phyloP scores from a whole-genome alignment of 352 stramenopile genomes.

The Globisporangium irregulare region DNA sequence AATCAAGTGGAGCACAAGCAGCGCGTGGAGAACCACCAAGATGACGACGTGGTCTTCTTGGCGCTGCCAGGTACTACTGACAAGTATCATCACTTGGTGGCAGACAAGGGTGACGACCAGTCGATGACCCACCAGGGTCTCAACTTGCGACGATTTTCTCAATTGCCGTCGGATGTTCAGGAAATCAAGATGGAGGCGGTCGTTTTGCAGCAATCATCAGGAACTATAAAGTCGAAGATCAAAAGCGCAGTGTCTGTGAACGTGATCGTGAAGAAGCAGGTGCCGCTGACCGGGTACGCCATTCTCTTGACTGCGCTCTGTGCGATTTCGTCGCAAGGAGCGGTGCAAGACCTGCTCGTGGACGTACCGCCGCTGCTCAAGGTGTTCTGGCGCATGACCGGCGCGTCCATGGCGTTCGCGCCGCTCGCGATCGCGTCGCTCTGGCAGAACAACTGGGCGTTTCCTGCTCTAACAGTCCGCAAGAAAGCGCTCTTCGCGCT shows the following conservation, averaged over 20 bases:
- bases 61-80: conserved; percentile 24
- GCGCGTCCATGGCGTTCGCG: conserved; percentile 35
- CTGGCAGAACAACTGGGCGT: conserved; percentile 18
- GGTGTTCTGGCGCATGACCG: conserved; percentile 54
- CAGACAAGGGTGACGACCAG: neutral
- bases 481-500: conserved; percentile 22
- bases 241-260: conserved; percentile 24
- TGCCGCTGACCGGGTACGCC: conserved; percentile 40
- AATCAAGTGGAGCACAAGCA: neutral
- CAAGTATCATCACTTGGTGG: neutral
- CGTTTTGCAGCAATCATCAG: conserved; percentile 9
- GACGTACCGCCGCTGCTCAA: conserved; percentile 45
- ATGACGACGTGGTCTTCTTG: conserved; percentile 28
- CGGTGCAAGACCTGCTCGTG: conserved; percentile 37
- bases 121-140: neutral
- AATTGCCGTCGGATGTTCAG: conserved; percentile 33
- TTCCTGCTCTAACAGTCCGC: conserved; percentile 20
- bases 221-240: neutral
- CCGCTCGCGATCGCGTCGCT: conserved; percentile 27
- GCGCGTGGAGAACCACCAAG: neutral
- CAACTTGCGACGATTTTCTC: conserved; percentile 8
- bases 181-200: conserved; percentile 39
- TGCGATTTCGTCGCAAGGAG: conserved; percentile 45
- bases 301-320: conserved; percentile 38
- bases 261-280: conserved; percentile 46